Percentiles rank a stretch among this genome's conserved stretches.
These are phyloP conservation scores for Mortierella sp. DNA, from an alignment of 371 early-diverging fungal genomes.

Conservation along the genomic window DNA sequence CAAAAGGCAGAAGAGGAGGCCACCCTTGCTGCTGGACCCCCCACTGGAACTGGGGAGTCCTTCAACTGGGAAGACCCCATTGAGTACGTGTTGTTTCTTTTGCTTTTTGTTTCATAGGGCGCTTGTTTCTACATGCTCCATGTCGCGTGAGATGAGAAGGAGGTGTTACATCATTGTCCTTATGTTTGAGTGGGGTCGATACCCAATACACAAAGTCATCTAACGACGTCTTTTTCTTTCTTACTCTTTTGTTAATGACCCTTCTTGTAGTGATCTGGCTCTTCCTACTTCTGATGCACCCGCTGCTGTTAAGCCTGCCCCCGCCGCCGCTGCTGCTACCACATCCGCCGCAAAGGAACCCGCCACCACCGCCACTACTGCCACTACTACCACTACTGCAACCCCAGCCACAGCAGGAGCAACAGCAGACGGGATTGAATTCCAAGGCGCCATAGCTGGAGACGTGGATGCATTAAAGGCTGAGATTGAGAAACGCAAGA, in stretches of 20 bases:
- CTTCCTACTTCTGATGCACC: constrained; percentile 20
- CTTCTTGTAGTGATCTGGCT: constrained; percentile 37
- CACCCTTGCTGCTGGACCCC: constrained; percentile 52
- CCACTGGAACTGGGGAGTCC: constrained; percentile 41
- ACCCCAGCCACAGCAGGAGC: constrained; percentile 11
- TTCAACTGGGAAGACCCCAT: constrained; percentile 54
- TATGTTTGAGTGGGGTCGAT: not conserved
- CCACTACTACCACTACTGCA: not conserved
- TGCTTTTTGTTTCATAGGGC: not conserved
- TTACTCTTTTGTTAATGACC: not conserved
- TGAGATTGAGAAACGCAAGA: constrained; percentile 58
- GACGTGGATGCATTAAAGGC: constrained; percentile 42
- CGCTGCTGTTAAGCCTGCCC: not conserved
- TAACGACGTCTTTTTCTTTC: not conserved
- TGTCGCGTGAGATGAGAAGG: not conserved
- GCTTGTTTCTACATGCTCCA: too few relatives aligned
- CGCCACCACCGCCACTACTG: not conserved
- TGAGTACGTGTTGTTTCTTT: constrained; percentile 29
- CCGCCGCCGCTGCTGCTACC: constrained; percentile 8
- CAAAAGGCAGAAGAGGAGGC: constrained; percentile 68
- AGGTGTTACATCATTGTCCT: not conserved
- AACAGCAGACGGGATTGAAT: constrained; percentile 8
- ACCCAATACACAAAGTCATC: not conserved
- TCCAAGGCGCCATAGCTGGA: constrained; percentile 20
- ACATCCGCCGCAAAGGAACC: constrained; percentile 15